phyloP scores from a whole-genome alignment of 108 stramenopile genomes.

The Pelagomonas calceolata region DNA sequence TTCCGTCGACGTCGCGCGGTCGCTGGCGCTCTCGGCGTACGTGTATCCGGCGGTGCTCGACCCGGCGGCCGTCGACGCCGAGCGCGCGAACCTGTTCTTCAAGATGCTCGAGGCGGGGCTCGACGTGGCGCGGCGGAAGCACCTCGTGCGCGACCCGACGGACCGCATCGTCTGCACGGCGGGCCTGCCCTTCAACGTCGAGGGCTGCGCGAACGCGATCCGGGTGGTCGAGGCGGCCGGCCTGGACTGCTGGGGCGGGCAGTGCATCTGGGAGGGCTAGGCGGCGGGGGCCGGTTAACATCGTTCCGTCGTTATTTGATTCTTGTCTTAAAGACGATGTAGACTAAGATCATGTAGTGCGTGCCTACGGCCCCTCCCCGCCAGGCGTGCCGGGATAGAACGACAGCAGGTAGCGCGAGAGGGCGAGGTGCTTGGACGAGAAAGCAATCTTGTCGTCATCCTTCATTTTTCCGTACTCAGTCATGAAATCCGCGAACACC shows the following conservation, averaged over 20 bases:
- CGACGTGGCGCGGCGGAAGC: slow-evolving; percentile 44
- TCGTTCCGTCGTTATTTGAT: too few species aligned
- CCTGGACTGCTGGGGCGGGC: slow-evolving; percentile 69
- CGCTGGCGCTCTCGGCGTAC: slow-evolving; percentile 77
- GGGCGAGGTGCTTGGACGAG: too few species aligned
- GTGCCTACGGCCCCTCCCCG: too few species aligned
- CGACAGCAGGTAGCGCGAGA: too few species aligned
- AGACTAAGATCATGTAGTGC: too few species aligned
- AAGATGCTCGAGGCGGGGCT: neutral
- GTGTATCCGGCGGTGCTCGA: slow-evolving; percentile 58
- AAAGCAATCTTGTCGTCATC: too few species aligned
- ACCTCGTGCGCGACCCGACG: slow-evolving; percentile 60
- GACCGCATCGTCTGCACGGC: slow-evolving; percentile 84
- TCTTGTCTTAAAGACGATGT: too few species aligned
- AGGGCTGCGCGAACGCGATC: slow-evolving; percentile 74
- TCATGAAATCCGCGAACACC: too few species aligned
- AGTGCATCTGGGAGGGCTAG: slow-evolving; percentile 34
- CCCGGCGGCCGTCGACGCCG: neutral
- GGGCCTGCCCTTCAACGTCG: slow-evolving; percentile 78
- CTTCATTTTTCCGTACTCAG: too few species aligned
- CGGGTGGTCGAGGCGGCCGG: slow-evolving; percentile 79
- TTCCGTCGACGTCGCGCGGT: slow-evolving; percentile 60
- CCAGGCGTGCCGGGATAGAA: too few species aligned
- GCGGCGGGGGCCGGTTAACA: too few species aligned
- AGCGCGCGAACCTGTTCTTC: neutral